Evolutionary conservation across 192 early-diverging fungal species (phyloP).

Genomic region (Rhizophagus sp.): DNA sequence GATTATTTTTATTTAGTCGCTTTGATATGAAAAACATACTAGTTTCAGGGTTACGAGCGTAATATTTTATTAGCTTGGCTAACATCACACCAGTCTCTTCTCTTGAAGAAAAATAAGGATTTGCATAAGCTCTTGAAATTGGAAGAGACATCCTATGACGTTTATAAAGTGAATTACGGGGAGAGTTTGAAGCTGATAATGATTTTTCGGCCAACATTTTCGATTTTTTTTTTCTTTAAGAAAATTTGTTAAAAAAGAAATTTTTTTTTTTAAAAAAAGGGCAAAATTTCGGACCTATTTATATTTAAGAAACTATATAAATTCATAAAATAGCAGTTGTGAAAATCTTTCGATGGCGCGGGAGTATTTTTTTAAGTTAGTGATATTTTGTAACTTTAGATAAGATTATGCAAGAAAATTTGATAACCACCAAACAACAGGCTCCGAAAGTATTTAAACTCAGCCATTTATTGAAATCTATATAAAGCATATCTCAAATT

Average conservation of each 20-base stretch:
- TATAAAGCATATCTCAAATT: no score
- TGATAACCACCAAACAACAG: not conserved
- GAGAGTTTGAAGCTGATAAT: not conserved
- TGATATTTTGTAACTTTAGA: not conserved
- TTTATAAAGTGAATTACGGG: not conserved
- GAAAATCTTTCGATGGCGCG: not conserved
- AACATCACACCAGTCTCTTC: constrained; percentile 9
- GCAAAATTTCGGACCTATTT: not conserved
- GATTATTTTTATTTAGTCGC: not conserved
- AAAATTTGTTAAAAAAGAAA: no score
- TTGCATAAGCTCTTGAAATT: not conserved
- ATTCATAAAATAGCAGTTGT: not conserved
- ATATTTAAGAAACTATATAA: not conserved
- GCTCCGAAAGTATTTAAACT: no score
- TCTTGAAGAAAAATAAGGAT: constrained; percentile 3
- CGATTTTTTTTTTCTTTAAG: not conserved
- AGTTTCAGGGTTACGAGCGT: not conserved
- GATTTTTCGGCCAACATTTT: not conserved
- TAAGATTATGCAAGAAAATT: not conserved
- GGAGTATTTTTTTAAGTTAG: not conserved
- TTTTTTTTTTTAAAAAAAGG: no score
- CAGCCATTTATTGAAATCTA: no score
- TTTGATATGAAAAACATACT: not conserved
- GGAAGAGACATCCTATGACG: not conserved
- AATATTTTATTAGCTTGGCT: constrained; percentile 2